Evolutionary conservation across 257 asterid genomes (phyloP), one percentile per base, ranked within the genome.

Genomic region (Petunia secreta): DNA sequence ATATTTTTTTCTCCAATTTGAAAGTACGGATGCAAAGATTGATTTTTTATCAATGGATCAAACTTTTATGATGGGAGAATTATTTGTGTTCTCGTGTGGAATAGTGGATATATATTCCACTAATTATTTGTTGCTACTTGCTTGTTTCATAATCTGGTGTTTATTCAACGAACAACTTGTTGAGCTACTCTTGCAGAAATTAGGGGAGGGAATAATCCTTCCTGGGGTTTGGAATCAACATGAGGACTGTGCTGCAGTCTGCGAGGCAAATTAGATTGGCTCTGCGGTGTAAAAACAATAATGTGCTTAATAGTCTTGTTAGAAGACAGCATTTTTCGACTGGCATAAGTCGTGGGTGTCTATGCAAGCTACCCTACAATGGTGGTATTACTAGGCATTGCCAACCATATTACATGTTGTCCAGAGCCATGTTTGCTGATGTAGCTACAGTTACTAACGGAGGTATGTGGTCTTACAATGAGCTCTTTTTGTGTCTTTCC

Each of bases 201-300:
- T 79, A 64, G 37, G 77, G 59, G 38, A 25, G 25, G 14, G 79
- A 50, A 43, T 38, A 34, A 39, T 38, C 8, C 66, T 41, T 57
- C 52, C 69, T 68, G 14, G 36, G 34, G 16, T 63, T 74, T 79
- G 75, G 60, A 74, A 69, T 52, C 75, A 81, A 84, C 59, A 95
- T 95, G 99, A 85, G 92, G 87, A 63, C 79, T 4, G 80, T 79
- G 80, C 54, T 89, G 78, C 88, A 91, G 81, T 85, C 87, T n/a
- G 37, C 75, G 48, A 91, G 88, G 84, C 88, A 84, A 79, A 85
- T 89, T 78, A 85, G 81, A 75, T 88, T 87, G 7, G 91, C 90
- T 80, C 65, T 78, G 75, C 65, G 44, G 68, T 48, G 16, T 77
- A 83, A 84, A 78, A 84, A 84, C 66, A 80, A 81, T 65, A 80